These are phyloP conservation scores for Hyphodiscus hymeniophilus DNA, from an alignment of 495 filamentous ascomycete species.

Conservation along the genomic window DNA sequence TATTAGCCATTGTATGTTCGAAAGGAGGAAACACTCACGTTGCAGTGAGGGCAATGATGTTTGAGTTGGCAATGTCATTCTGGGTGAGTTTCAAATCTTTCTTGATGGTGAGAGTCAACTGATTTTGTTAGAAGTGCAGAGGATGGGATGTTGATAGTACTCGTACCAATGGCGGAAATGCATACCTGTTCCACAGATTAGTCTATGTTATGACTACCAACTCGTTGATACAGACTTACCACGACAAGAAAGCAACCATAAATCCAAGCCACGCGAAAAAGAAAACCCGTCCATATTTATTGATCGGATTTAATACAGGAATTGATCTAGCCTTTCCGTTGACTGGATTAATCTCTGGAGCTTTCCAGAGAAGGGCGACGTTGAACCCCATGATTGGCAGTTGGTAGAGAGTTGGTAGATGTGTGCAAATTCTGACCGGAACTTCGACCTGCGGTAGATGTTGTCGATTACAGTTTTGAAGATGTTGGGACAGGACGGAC, in stretches of 20 bases:
- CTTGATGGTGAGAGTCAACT: conserved; percentile 64
- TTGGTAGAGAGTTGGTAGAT: background rate
- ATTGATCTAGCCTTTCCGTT: conserved; percentile 76
- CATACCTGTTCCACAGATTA: conserved; percentile 22
- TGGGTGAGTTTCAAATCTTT: conserved; percentile 66
- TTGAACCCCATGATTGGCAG: conserved; percentile 24
- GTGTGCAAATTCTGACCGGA: background rate
- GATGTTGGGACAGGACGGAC: background rate
- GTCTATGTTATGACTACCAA: background rate
- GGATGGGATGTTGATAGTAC: background rate
- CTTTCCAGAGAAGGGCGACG: conserved; percentile 44
- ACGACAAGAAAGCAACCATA: conserved; percentile 92
- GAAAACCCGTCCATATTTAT: conserved; percentile 82
- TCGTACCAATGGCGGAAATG: conserved; percentile 63
- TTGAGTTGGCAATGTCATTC: conserved; percentile 78
- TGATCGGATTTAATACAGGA: conserved; percentile 70
- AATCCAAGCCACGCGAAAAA: conserved; percentile 95
- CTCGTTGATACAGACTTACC: conserved; percentile 38
- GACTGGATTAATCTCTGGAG: conserved; percentile 61
- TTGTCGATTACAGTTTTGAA: background rate
- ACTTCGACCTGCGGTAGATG: background rate
- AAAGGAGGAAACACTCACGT: conserved; percentile 49
- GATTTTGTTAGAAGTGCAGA: background rate
- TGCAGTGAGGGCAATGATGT: conserved; percentile 77
- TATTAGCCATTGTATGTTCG: background rate